These are phyloP conservation scores for Nicotiana otophora DNA, from an alignment of 257 asterid species.

Conservation along the genomic window DNA sequence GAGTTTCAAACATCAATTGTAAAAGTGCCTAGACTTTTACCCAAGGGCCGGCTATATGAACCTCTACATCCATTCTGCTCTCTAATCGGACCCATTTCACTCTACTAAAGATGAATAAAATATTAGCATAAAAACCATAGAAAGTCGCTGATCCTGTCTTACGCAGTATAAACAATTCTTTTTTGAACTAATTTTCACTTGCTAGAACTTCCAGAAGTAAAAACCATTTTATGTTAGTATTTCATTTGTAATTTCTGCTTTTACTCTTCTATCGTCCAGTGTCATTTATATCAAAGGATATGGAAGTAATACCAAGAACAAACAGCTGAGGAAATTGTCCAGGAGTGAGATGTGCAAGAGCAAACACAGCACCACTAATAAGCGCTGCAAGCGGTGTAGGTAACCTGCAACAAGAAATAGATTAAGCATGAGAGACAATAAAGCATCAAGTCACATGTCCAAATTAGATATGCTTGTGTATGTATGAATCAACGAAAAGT, in stretches of 20 bases:
- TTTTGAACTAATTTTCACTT: neutral
- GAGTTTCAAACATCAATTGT: neutral
- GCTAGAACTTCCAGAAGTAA: neutral
- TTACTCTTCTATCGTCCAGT: neutral
- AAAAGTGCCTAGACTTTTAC: too few species aligned
- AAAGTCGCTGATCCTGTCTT: neutral
- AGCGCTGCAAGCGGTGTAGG: conserved; percentile 84
- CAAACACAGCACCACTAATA: conserved; percentile 82
- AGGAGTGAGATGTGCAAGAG: conserved; percentile 90
- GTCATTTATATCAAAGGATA: neutral
- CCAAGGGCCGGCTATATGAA: neutral
- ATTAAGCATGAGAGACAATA: neutral
- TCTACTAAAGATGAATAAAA: neutral
- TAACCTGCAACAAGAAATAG: conserved; percentile 52
- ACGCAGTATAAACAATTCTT: neutral
- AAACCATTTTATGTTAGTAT: neutral
- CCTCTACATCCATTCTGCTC: neutral
- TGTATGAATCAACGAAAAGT: neutral
- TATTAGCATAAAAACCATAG: neutral
- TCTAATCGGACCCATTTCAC: neutral
- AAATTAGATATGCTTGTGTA: neutral
- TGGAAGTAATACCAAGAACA: conserved; percentile 60
- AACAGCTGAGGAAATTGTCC: conserved; percentile 91
- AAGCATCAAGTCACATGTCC: neutral
- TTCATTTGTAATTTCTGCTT: neutral